Base-by-base conservation (phyloP, 2,329 filamentous ascomycete species). In the Tolypocladium paradoxum region DNA sequence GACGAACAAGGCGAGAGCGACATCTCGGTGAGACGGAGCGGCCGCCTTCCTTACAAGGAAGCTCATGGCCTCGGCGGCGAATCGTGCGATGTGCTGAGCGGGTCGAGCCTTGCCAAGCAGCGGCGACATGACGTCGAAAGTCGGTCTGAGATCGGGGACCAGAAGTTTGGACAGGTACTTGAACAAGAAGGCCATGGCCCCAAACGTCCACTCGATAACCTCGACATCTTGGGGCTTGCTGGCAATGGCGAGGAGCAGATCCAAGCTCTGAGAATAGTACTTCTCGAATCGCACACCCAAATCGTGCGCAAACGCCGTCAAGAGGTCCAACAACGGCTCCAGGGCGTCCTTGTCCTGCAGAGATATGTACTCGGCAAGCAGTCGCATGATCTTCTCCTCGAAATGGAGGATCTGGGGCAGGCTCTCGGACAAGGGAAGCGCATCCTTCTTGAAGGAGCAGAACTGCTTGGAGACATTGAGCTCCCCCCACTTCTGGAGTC, bases 121-220 rank as follows among this genome's bases (percentile, higher is more conserved):
- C 3, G 90, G 86, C 0, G 87, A 81, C 74, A 99, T 83, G 51
- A 93, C 82, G 63, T 89, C 81, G 65, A 90, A 91, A 2, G 95
- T 85, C 48, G 92, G 90, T 56, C 88, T 78, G 57, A 99, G 72
- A 64, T 99, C 88, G 4, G 90, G 86, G 0, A 93, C 87, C 24
- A 99, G 72, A 0, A 97, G 78, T 58, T 89, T 84, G 2, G 90
- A 95, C 6, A 99, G 80, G 65, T 97, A 97, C 67, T 99, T 99
- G 80, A 99, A 96, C 40, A 97, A 76, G 76, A 95, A 99, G 47
- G 93, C 90, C 53, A 99, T 76, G 61, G 89, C 91, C 14, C 86
- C 90, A 71, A 99, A 99, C 50, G 89, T 92, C 91, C 92, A 97
- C 72, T 99, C 93, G 50, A 97, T 88, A n/a, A 95, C 90, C 57